These are phyloP conservation scores for Waltergamsia citrina DNA, from an alignment of 2,329 filamentous ascomycete genomes.

Conservation along the genomic window DNA sequence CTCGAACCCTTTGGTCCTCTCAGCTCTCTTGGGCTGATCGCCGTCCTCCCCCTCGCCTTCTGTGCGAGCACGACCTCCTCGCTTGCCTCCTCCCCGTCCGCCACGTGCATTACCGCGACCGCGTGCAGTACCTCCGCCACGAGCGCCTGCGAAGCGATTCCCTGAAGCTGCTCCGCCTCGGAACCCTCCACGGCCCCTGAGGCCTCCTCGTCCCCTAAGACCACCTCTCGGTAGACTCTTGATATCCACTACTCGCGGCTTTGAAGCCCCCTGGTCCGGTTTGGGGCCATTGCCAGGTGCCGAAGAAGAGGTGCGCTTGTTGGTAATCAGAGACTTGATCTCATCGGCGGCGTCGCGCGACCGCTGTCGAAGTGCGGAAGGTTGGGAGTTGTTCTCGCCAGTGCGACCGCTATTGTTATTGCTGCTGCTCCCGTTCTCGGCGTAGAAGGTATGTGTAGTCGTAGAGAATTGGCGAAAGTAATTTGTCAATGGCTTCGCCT, in stretches of 20 bases:
- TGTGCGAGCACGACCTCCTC: constrained; percentile 1
- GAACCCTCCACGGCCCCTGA: constrained; percentile 6
- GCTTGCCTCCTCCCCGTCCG: constrained; percentile 4
- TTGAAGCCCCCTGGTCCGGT: constrained; percentile 6
- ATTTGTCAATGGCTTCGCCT: constrained; percentile 17
- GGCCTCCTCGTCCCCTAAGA: constrained; percentile 12
- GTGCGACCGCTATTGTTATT: constrained; percentile 3
- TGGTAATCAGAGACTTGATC: constrained; percentile 19
- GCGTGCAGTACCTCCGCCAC: constrained; percentile 9
- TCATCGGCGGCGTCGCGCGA: constrained; percentile 22
- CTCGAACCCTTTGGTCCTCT: constrained; percentile 7
- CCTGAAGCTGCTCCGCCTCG: constrained; percentile 1
- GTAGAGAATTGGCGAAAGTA: constrained; percentile 29
- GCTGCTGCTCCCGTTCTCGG: constrained; percentile 13
- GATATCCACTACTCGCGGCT: constrained; percentile 27
- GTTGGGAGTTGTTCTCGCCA: constrained; percentile 6
- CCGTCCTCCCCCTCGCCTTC: constrained; percentile 11
- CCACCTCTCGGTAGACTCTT: constrained; percentile 23
- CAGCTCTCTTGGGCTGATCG: constrained; percentile 12
- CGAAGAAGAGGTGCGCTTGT: constrained; percentile 5
- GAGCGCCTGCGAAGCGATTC: not conserved
- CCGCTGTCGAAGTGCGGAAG: constrained; percentile 15
- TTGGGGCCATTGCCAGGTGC: constrained; percentile 1
- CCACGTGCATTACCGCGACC: constrained; percentile 11
- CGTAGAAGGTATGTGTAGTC: constrained; percentile 23